Evolutionary conservation across 495 filamentous ascomycete genomes (phyloP), one percentile per base, ranked within the genome.

Genomic region (Penicillium alfredii): DNA sequence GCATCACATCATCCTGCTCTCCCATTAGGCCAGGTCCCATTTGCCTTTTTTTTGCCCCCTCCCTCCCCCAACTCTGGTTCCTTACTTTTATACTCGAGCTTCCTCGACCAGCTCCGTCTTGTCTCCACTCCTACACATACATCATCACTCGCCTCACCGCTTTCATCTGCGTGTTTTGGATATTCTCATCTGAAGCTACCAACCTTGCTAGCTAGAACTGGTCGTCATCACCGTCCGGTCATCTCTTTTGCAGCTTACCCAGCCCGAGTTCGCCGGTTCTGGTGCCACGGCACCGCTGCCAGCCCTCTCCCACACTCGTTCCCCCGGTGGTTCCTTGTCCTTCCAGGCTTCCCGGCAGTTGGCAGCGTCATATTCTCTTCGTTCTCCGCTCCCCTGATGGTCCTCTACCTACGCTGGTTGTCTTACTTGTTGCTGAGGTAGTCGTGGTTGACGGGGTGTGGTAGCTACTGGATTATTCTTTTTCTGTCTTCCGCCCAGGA

Each of bases 401-500:
- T 60, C 58, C 45, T 59, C 50, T 25, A 30, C 36, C 32, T 30
- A 50, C 43, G 42, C 25, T 20, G 22, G 16, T 43, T 38, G 38
- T 43, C 46, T 41, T 47, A 33, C 49, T 28, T 43, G 42, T 44
- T 60, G 53, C 45, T 57, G 49, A 61, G 64, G 64, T 66, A 67
- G 64, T 53, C 53, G 58, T 57, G 56, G 64, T 58, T 53, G 59
- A 53, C 40, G 42, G 51, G 54, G 51, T 23, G 55, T 53, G 40
- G 51, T 47, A 48, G 42, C 42, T 28, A 30, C 16, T 35, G 17
- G 31, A 40, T 46, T 15, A 6, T 19, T 20, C 39, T 27, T 18
- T 21, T 22, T 13, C 15, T 15, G 35, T 29, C 28, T 39, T 42
- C 28, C 45, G 43, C 36, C 33, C 29, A 33, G 18, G 37, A 28